A percentile compares a stretch with the other conserved stretches of the same genome.
Conservation (phyloP, 495 filamentous ascomycete species). For the Bombardia bombarda region DNA sequence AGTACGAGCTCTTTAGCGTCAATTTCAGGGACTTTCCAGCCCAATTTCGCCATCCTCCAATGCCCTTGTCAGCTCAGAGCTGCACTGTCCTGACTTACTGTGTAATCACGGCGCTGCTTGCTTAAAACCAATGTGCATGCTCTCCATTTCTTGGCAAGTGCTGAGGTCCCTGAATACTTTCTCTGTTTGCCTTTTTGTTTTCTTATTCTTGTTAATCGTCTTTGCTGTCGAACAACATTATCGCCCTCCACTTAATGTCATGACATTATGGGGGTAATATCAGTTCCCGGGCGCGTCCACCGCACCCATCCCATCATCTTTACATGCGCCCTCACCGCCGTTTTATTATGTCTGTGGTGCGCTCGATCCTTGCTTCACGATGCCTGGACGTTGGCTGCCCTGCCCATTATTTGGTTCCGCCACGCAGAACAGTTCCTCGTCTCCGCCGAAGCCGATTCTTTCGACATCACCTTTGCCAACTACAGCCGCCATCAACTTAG, state of each 20-base stretch:
- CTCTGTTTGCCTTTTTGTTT: not conserved
- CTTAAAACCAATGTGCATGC: not conserved
- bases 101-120: no score
- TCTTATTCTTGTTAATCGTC: not conserved
- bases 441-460: slow-evolving; percentile 20
- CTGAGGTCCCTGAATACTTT: not conserved
- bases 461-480: slow-evolving; percentile 33
- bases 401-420: slow-evolving; percentile 22
- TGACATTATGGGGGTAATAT: slow-evolving; percentile 9
- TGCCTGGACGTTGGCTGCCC: slow-evolving; percentile 19
- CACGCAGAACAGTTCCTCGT: slow-evolving; percentile 19
- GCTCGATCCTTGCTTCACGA: slow-evolving; percentile 16
- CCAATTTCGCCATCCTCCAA: no score
- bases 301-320: slow-evolving; percentile 10
- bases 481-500: slow-evolving; percentile 23
- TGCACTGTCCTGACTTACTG: no score
- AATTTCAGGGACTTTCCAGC: no score
- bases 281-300: slow-evolving; percentile 5
- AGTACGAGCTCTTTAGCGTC: no score
- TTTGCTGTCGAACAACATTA: not conserved
- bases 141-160: not conserved
- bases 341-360: slow-evolving; percentile 7
- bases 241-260: not conserved
- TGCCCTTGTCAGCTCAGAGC: no score
- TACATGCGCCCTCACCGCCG: slow-evolving; percentile 1